phyloP scores from a whole-genome alignment of 1,284 basidiomycete species.

The Xanthoconium separans region DNA sequence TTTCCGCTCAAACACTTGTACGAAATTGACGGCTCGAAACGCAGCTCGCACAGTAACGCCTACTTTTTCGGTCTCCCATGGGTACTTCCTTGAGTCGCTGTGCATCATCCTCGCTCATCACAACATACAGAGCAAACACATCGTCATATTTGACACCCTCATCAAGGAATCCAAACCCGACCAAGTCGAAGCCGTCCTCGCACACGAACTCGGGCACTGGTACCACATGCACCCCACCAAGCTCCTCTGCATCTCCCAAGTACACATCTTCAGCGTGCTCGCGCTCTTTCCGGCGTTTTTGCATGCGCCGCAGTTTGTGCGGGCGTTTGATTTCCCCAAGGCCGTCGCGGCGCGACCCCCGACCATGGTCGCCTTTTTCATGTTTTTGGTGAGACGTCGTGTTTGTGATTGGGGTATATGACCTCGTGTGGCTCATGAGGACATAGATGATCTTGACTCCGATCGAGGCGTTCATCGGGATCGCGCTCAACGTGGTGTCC shows the following conservation, averaged over 20 bases:
- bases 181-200: constrained; percentile 87
- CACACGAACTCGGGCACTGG: constrained; percentile 98
- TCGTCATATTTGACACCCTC: constrained; percentile 96
- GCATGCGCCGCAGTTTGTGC: constrained; percentile 79
- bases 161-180: constrained; percentile 87
- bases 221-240: constrained; percentile 88
- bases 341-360: constrained; percentile 68
- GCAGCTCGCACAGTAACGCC: constrained; percentile 92
- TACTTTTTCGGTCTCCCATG: constrained; percentile 94
- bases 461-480: constrained; percentile 75
- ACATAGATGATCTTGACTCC: constrained; percentile 79
- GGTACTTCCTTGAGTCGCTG: constrained; percentile 45
- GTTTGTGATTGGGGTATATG: neutral
- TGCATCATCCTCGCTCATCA: neutral
- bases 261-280: constrained; percentile 86
- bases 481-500: constrained; percentile 78
- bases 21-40: constrained; percentile 96
- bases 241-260: constrained; percentile 81
- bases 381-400: constrained; percentile 46
- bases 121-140: constrained; percentile 70
- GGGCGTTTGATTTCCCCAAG: constrained; percentile 84
- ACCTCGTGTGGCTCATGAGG: neutral
- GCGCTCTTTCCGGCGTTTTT: constrained; percentile 92
- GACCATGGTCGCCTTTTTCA: constrained; percentile 84
- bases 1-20: constrained; percentile 96